Evolutionary conservation across 208 protist species (phyloP).

Genomic region (Wallacemonas sp.): DNA sequence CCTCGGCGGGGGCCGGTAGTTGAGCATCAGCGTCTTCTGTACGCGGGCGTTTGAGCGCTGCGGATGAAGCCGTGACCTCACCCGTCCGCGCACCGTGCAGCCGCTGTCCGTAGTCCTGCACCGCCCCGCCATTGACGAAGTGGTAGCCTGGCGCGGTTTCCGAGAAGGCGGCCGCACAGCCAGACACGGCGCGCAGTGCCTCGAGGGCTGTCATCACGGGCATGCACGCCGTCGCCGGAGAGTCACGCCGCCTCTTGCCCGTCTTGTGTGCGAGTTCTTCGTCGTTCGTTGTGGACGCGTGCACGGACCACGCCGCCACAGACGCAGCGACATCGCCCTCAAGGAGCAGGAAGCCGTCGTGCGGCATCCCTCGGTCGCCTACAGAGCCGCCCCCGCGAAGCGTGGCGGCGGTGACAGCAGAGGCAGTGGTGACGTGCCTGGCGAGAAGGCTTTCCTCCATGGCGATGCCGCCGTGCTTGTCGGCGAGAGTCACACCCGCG

Average conservation of each 20-base stretch:
- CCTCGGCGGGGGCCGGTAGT: neutral
- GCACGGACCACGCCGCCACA: conserved; percentile 18
- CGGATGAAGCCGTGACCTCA: neutral
- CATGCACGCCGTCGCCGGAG: too few relatives aligned
- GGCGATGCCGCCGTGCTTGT: conserved; percentile 48
- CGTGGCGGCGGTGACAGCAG: neutral
- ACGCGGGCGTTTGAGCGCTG: neutral
- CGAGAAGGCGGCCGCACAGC: neutral
- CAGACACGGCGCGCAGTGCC: conserved; percentile 8
- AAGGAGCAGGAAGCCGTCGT: conserved; percentile 22
- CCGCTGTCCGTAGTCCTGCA: conserved; percentile 78
- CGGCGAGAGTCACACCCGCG: conserved; percentile 61
- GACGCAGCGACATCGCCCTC: conserved; percentile 35
- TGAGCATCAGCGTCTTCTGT: neutral
- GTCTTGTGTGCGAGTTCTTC: too few relatives aligned
- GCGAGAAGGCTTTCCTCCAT: conserved; percentile 28
- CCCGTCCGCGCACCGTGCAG: conserved; percentile 1
- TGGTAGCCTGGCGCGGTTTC: conserved; percentile 19
- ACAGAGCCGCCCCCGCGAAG: too few relatives aligned
- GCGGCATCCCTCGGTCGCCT: too few relatives aligned
- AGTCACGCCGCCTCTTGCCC: too few relatives aligned
- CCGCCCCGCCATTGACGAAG: conserved; percentile 83
- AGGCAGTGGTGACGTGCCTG: neutral
- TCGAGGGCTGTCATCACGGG: conserved; percentile 13
- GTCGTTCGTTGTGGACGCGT: too few relatives aligned